phyloP scores from a whole-genome alignment of 2,329 filamentous ascomycete species.

The Camillea tinctor region DNA sequence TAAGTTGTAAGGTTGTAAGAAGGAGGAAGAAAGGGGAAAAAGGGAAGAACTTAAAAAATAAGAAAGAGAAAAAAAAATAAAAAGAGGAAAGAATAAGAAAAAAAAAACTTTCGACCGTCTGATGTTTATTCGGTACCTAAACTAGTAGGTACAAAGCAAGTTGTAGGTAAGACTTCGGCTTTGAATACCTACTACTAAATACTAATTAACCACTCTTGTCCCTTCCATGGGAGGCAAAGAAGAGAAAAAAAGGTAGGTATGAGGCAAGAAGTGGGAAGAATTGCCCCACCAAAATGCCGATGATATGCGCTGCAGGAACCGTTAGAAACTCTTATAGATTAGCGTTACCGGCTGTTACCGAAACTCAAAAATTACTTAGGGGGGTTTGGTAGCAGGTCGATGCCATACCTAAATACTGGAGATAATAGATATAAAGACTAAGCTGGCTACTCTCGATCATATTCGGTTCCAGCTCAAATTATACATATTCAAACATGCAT shows the following conservation, averaged over 20 bases:
- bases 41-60: too few species aligned
- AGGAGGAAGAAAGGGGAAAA: too few species aligned
- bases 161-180: too few species aligned
- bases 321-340: not conserved
- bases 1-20: too few species aligned
- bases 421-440: too few species aligned
- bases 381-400: too few species aligned
- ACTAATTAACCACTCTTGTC: constrained; percentile 8
- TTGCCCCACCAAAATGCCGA: constrained; percentile 18
- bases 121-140: constrained; percentile 6
- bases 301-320: constrained; percentile 15
- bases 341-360: not conserved
- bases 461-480: too few species aligned
- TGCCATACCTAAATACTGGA: too few species aligned
- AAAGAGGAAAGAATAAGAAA: not conserved
- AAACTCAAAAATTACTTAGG: not conserved
- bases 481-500: too few species aligned
- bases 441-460: too few species aligned
- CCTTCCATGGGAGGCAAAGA: not conserved
- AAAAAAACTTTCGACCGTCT: not conserved
- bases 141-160: constrained; percentile 4
- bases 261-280: constrained; percentile 10
- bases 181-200: too few species aligned
- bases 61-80: not conserved
- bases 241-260: constrained; percentile 1